Percentiles rank a stretch among this genome's conserved stretches.
phyloP scores from a whole-genome alignment of 345 rosid species.

The Erucastrum elatum region DNA sequence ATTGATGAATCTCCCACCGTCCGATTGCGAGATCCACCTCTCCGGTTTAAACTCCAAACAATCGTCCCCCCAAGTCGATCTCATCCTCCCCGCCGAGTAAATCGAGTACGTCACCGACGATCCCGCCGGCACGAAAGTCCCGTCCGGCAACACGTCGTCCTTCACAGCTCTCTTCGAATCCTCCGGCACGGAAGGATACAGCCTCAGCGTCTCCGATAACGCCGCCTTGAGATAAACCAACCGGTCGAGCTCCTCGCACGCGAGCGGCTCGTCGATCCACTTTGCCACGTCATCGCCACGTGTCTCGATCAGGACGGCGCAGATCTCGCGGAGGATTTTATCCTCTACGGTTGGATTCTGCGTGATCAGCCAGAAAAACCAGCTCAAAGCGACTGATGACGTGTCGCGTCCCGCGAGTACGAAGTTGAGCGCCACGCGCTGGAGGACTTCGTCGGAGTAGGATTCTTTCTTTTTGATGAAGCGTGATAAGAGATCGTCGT shows the following conservation, averaged over 20 bases:
- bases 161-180: slow-evolving; percentile 79
- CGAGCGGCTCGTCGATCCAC: slow-evolving; percentile 72
- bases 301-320: slow-evolving; percentile 60
- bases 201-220: slow-evolving; percentile 77
- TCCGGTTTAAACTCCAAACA: slow-evolving; percentile 82
- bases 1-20: slow-evolving; percentile 54
- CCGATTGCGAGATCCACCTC: slow-evolving; percentile 78
- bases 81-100: slow-evolving; percentile 89
- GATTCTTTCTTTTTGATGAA: slow-evolving; percentile 88
- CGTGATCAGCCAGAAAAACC: slow-evolving; percentile 86
- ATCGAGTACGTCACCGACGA: slow-evolving; percentile 89
- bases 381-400: slow-evolving; percentile 83
- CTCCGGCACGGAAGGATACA: slow-evolving; percentile 92
- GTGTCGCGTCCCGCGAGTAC: slow-evolving; percentile 98
- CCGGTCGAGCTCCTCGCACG: slow-evolving; percentile 72
- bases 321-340: slow-evolving; percentile 65
- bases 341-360: slow-evolving; percentile 68
- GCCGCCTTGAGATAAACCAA: slow-evolving; percentile 84
- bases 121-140: slow-evolving; percentile 86
- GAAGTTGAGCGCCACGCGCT: slow-evolving; percentile 91
- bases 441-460: slow-evolving; percentile 72
- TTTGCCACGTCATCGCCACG: slow-evolving; percentile 60
- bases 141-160: slow-evolving; percentile 86
- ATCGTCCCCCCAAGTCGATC: slow-evolving; percentile 87
- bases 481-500: slow-evolving; percentile 84